Evolutionary conservation across 2,329 filamentous ascomycete genomes (phyloP), one percentile per base, ranked within the genome.

Genomic region (Cercospora citrullina): DNA sequence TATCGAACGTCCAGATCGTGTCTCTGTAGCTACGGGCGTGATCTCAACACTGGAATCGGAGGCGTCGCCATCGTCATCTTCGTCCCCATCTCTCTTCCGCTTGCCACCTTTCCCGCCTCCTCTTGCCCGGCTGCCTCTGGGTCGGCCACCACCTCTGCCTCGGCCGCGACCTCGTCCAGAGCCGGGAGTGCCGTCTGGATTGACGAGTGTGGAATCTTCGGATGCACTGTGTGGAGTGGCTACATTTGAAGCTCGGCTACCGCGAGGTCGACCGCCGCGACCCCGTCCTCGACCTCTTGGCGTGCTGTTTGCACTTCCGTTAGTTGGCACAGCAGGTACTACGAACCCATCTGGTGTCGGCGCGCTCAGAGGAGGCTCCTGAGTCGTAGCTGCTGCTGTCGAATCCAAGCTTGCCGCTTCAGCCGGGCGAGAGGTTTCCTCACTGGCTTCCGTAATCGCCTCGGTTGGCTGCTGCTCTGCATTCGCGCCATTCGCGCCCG

Each of bases 1-100:
- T 39, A 93, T 86, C 67, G 89, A 87, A 69, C 91, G 87, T 42
- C 91, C 91, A 21, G 90, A 94, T 76, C 92, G 91, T 9, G 91
- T 93, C 76, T 87, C 89, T 31, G 88, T 91, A 3, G 87, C 85
- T 18, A 87, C 81, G 21, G 84, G 84, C 8, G 85, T 86, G 70
- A 86, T 83, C 59, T 83, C 80, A 60, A 77, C 75, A 33, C 72
- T 74, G 51, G 75, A 76, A 55, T 74, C 74, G 4, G 75, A 74
- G 10, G 62, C 69, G 10, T 65, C 78, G 21, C 33, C 62, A 23
- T 55, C 60, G 42, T 80, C 77, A 8, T 78, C 81, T 62, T 81
- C 80, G 60, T 77, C 72, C 23, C 78, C 77, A 48, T 74, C 73
- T 53, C 78, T 74, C 67, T 80, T 80, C 55, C 79, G 68, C 71